Evolutionary conservation across 306 rosid species (phyloP), one percentile per base, ranked within the genome.

Genomic region (Morella rubra): DNA sequence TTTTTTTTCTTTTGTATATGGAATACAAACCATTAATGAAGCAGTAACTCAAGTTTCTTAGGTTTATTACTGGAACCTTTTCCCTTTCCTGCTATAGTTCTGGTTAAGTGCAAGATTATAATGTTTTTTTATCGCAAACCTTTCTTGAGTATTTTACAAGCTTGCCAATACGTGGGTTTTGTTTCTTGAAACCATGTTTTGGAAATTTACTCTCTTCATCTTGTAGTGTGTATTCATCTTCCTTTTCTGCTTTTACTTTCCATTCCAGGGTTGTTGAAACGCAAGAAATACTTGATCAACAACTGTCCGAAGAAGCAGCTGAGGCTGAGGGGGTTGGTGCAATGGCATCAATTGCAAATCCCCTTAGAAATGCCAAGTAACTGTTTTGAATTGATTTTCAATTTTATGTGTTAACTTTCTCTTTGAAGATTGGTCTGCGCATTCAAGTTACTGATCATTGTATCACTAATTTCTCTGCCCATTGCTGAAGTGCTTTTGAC

Each of bases 231-330:
- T 40, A 40, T 49, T 44, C 49, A 60, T 76, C 40, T 50, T 71
- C 22, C 56, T 41, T 10, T 59, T 76, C 73, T 82, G 62, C 72
- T 64, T 51, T 19, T 73, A 58, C 74, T 65, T 56, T 46, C 46
- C 55, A 44, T 67, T 77, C 50, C 55, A 95, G 97, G 88, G 98
- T 95, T 78, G 97, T 95, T 85, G 97, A 92, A 87, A 95, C 90
- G 97, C 98, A 95, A 88, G 98, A 95, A 84, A 90, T 95, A 67
- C 93, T 83, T 73, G 98, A 95, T 87, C 91, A 92, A 85, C 98
- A 92, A 84, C 80, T 92, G 88, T 97, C 97, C 71, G 98, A 95
- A 89, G 98, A 92, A 82, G 96, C 96, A 74, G 97, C 97, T 22
- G 98, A 95, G 85, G 97, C 96, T 73, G 98, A 95, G 86, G 98